Base-by-base conservation (phyloP, 352 stramenopile genomes). In the Phytophthora boehmeriae region DNA sequence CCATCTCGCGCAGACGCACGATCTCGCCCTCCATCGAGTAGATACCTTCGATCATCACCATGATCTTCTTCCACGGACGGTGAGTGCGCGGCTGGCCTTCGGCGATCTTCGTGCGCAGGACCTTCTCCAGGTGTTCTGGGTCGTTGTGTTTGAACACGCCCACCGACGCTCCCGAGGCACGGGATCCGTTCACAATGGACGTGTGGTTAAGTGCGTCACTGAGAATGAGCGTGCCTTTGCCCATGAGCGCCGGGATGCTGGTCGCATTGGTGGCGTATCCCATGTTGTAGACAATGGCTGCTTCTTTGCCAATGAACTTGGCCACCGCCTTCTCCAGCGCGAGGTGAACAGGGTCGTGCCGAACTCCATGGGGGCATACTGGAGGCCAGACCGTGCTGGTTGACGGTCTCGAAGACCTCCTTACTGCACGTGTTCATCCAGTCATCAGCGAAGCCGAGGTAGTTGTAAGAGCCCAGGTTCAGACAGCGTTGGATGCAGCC, bases 401-500 rank as follows among this genome's bases (percentile, higher is more conserved):
- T 71, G 0, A 99, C 72, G 10, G 86, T 84, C 20, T 70, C 67
- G 59, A 99, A 85, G 9, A 99, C 97, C 20, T 89, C 76, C 25
- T 89, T 78, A 59, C 81, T 85, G 80, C 98, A 99, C 38, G 96
- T 99, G 61, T 93, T 85, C 71, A 98, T 92, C 97, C 97, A 99
- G 78, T 99, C 97, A 70, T 99, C 98, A 1, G 96, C 98, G 76
- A 99, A 99, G 20, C 98, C 98, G 13, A 99, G 76, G 78, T 99
- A 99, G 83, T 99, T 99, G 87, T 99, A 99, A 51, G 90, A 98
- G 35, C 97, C 97, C 1, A 99, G 75, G 78, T 99, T 99, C 17
- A 99, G 72, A 67, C 95, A 99, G 44, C 79, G 71, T 16, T 90
- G 80, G 27, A 84, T 71, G 49, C 69, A 80, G 25, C 80, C 81